Conservation (phyloP, 2,329 filamentous ascomycete species). For the Cercospora nicotianae region DNA sequence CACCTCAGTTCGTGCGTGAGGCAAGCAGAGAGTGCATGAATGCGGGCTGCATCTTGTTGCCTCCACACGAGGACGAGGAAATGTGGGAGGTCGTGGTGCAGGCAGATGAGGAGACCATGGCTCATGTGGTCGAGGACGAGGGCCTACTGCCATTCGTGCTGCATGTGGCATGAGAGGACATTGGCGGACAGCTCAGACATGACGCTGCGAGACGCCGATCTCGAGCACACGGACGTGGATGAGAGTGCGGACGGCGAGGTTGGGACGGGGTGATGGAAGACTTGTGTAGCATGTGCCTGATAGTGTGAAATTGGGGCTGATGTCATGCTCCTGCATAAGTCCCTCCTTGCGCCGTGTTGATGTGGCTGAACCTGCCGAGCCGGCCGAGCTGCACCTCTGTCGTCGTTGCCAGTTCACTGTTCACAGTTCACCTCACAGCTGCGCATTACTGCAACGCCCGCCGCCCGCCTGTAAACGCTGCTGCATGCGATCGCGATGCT, state of each 20-base stretch:
- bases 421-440: neutral
- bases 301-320: neutral
- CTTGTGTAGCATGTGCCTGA: neutral
- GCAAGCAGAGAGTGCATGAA: constrained; percentile 12
- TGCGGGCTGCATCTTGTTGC: constrained; percentile 24
- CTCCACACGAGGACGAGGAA: constrained; percentile 15
- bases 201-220: neutral
- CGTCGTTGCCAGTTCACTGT: neutral
- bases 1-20: constrained; percentile 24
- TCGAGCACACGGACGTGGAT: neutral
- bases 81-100: constrained; percentile 31
- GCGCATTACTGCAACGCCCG: neutral
- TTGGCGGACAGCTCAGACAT: neutral
- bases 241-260: neutral
- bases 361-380: neutral
- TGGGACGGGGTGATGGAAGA: neutral
- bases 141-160: constrained; percentile 20
- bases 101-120: constrained; percentile 21
- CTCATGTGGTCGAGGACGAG: constrained; percentile 22
- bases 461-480: neutral
- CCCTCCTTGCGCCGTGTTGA: neutral
- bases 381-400: neutral
- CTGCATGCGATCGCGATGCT: constrained; percentile 2
- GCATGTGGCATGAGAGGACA: constrained; percentile 10
- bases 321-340: neutral